Percentiles rank a stretch among this genome's conserved stretches.
Conservation (phyloP, 192 early-diverging fungal species). For the Dissophora globulifera region DNA sequence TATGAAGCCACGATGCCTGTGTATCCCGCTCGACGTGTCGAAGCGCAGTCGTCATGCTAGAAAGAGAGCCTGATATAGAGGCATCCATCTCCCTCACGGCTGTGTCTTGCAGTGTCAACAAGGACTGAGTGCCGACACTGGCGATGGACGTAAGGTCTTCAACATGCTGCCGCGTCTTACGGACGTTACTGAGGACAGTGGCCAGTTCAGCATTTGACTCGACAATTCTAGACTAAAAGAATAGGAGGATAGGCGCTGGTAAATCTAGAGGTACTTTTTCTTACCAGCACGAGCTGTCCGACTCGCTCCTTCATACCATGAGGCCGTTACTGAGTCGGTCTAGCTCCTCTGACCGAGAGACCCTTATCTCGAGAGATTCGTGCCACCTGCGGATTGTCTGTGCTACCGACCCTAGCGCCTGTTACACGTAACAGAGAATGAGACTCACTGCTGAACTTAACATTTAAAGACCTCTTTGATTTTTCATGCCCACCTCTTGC, state of each 20-base stretch:
- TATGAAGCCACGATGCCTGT: background rate
- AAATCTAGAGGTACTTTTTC: background rate
- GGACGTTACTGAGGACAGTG: background rate
- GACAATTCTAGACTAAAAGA: background rate
- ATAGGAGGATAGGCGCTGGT: background rate
- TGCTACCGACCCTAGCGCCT: constrained; percentile 3
- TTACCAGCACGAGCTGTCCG: background rate
- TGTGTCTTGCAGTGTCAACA: background rate
- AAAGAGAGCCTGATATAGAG: background rate
- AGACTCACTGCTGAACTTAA: background rate
- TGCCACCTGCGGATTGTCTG: constrained; percentile 5
- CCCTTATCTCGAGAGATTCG: background rate
- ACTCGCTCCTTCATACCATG: constrained; percentile 6
- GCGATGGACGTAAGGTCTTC: background rate
- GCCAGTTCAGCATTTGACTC: constrained; percentile 2
- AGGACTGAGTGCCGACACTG: background rate
- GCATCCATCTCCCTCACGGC: background rate
- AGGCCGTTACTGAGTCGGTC: background rate
- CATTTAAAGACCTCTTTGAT: too few species aligned
- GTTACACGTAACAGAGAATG: background rate
- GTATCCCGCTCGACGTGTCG: background rate
- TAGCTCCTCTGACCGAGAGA: background rate
- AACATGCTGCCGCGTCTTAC: background rate
- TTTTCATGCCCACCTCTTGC: constrained; percentile 8
- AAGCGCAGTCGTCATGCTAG: background rate